Percentiles rank a stretch among this genome's conserved stretches.
phyloP scores from a whole-genome alignment of 495 filamentous ascomycete species.

The Filosporella fistucella region DNA sequence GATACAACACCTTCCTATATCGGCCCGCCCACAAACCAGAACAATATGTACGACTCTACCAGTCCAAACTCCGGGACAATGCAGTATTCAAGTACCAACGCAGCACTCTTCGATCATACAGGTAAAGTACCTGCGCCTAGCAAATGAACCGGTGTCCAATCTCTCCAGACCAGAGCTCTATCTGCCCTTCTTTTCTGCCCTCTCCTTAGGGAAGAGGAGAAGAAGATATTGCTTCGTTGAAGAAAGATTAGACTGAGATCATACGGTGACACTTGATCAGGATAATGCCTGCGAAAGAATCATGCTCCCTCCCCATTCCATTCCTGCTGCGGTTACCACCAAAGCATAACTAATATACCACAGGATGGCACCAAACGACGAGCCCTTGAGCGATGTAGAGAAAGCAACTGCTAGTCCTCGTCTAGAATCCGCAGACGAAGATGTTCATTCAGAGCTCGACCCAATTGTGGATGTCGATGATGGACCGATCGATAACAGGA shows the following conservation, averaged over 20 bases:
- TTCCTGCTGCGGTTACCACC: background rate
- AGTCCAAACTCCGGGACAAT: conserved; percentile 6
- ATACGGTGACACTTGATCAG: conserved; percentile 96
- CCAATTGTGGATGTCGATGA: conserved; percentile 12
- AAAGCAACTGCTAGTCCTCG: conserved; percentile 1
- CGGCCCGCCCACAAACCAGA: too few relatives aligned
- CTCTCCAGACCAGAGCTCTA: background rate
- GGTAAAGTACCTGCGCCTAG: conserved; percentile 9
- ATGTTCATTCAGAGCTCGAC: conserved; percentile 1
- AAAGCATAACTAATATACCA: conserved; percentile 4
- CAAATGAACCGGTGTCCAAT: conserved; percentile 14
- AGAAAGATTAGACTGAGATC: conserved; percentile 61
- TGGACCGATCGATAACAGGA: background rate
- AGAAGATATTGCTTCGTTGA: background rate
- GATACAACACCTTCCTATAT: too few relatives aligned
- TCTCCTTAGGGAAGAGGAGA: background rate
- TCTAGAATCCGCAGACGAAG: background rate
- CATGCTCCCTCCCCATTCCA: conserved; percentile 27
- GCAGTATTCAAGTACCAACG: conserved; percentile 12
- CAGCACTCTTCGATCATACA: conserved; percentile 16
- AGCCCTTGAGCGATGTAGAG: conserved; percentile 13
- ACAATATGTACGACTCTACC: conserved; percentile 12
- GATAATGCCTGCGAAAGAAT: conserved; percentile 99
- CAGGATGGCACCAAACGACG: conserved; percentile 13
- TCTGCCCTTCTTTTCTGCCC: background rate